Conservation (phyloP, 2,329 filamentous ascomycete genomes). For the Phoma sp. region DNA sequence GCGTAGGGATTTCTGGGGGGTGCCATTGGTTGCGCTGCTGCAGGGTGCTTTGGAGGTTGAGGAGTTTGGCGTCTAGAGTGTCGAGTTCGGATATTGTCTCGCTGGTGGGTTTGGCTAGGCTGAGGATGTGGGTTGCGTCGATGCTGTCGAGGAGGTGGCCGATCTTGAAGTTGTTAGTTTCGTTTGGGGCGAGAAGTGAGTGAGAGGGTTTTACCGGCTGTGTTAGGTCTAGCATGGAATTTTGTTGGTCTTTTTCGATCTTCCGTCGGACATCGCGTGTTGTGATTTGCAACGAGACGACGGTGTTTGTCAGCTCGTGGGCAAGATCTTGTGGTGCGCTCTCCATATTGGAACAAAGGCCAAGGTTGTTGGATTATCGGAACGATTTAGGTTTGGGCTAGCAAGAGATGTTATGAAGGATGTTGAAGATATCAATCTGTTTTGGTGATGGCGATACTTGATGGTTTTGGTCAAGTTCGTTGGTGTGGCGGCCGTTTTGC, state of each 20-base stretch:
- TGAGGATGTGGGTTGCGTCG: background rate
- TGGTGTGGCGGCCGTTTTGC: conserved; percentile 4
- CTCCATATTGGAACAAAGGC: background rate
- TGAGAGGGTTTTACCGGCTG: background rate
- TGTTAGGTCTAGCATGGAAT: conserved; percentile 1
- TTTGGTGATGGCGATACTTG: background rate
- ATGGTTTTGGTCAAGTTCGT: background rate
- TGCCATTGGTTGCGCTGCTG: conserved; percentile 2
- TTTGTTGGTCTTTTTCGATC: background rate
- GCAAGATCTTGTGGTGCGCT: background rate
- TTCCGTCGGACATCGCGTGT: background rate
- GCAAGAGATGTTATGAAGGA: too few species aligned
- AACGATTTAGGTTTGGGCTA: too few species aligned
- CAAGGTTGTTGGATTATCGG: background rate
- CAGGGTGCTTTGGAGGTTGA: background rate
- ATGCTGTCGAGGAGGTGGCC: conserved; percentile 11
- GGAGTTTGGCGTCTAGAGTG: background rate
- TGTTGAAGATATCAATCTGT: background rate
- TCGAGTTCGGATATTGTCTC: background rate
- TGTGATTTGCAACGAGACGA: conserved; percentile 10
- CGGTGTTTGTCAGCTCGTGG: conserved; percentile 9
- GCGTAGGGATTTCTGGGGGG: background rate
- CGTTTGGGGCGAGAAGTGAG: background rate
- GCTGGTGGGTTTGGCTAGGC: conserved; percentile 4
- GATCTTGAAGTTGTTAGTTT: background rate